phyloP scores from a whole-genome alignment of 805 yeast species.

The Ogataea nitratoaversa region DNA sequence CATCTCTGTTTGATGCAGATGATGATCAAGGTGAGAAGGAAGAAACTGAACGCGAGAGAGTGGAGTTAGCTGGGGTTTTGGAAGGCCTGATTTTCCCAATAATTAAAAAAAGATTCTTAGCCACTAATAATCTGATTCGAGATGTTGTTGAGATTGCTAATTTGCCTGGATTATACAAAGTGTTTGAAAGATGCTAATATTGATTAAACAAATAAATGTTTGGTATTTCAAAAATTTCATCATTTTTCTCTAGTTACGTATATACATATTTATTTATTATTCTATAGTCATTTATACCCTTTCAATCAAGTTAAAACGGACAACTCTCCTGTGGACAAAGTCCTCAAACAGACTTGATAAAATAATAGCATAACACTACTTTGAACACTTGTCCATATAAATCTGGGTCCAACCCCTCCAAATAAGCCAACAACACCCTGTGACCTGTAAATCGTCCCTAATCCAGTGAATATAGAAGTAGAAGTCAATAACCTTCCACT shows the following conservation, averaged over 20 bases:
- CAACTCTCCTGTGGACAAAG: slow-evolving; percentile 31
- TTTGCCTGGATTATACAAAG: slow-evolving; percentile 83
- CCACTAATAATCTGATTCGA: slow-evolving; percentile 46
- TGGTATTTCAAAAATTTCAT: too few relatives aligned
- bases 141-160: slow-evolving; percentile 83
- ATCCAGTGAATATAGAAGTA: slow-evolving; percentile 47
- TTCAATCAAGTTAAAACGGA: slow-evolving; percentile 6
- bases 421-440: slow-evolving; percentile 83
- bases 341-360: slow-evolving; percentile 72
- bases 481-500: slow-evolving; percentile 23
- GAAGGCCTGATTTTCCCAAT: slow-evolving; percentile 65
- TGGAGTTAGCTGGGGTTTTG: slow-evolving; percentile 33
- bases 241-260: background rate
- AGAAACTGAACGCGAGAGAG: slow-evolving; percentile 19
- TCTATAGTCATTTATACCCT: background rate
- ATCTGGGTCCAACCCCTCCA: slow-evolving; percentile 94
- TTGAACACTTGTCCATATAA: slow-evolving; percentile 94
- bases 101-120: slow-evolving; percentile 58
- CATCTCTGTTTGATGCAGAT: slow-evolving; percentile 32
- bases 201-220: background rate
- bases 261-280: background rate
- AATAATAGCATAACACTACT: slow-evolving; percentile 89
- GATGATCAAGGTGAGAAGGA: slow-evolving; percentile 21
- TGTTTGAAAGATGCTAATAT: slow-evolving; percentile 81
- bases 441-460: slow-evolving; percentile 51